Evolutionary conservation across 495 filamentous ascomycete species (phyloP).

Genomic region (Podospora anserina): DNA sequence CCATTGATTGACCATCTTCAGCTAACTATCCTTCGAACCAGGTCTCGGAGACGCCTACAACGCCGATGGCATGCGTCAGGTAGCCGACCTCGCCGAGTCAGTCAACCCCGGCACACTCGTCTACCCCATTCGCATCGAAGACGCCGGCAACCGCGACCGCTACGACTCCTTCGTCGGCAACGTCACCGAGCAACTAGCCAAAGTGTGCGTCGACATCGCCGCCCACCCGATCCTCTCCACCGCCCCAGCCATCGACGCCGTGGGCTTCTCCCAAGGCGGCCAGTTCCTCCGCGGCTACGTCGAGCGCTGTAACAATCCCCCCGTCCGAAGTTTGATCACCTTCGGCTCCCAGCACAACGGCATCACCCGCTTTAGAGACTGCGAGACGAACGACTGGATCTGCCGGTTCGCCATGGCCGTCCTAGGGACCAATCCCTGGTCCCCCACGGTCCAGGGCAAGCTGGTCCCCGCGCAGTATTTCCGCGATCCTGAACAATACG

Average conservation of each 20-base stretch:
- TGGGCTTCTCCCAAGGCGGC: constrained; percentile 94
- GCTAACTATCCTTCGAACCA: constrained; percentile 11
- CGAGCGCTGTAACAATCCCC: constrained; percentile 82
- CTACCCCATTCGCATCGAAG: constrained; percentile 73
- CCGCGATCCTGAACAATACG: constrained; percentile 67
- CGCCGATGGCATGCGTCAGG: constrained; percentile 64
- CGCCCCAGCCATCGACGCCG: constrained; percentile 78
- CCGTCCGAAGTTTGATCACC: constrained; percentile 78
- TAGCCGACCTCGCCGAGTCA: constrained; percentile 65
- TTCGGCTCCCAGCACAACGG: constrained; percentile 95
- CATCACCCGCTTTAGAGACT: constrained; percentile 74
- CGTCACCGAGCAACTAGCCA: constrained; percentile 70
- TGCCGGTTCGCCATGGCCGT: constrained; percentile 74
- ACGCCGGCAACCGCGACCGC: constrained; percentile 63
- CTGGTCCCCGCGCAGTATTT: constrained; percentile 96
- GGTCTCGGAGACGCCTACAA: constrained; percentile 65
- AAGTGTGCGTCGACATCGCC: constrained; percentile 78
- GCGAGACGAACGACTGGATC: constrained; percentile 64
- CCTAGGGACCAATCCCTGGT: constrained; percentile 73
- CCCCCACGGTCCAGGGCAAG: constrained; percentile 64
- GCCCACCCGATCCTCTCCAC: constrained; percentile 73
- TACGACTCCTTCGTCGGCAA: constrained; percentile 89
- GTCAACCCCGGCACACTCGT: constrained; percentile 79
- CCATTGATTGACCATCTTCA: neutral
- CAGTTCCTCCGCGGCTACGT: constrained; percentile 93